These are phyloP conservation scores for Solanum phureja DNA, from an alignment of 257 asterid species.

Conservation along the genomic window DNA sequence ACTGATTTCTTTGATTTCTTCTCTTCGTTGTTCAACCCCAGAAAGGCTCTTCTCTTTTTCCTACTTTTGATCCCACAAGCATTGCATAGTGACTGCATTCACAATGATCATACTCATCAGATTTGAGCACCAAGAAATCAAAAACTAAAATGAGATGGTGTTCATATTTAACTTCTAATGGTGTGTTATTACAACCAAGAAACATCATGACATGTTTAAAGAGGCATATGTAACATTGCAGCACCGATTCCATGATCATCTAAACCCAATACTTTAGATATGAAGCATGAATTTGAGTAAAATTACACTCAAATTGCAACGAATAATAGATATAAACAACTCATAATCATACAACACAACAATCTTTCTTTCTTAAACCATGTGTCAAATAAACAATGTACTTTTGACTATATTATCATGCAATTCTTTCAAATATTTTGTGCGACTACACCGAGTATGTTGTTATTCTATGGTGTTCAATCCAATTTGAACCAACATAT, in stretches of 20 bases:
- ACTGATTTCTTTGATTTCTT: conserved; percentile 53
- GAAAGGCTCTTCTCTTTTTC: conserved; percentile 74
- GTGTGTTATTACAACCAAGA: background rate
- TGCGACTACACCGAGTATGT: background rate
- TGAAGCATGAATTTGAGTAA: background rate
- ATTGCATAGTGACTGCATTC: conserved; percentile 80
- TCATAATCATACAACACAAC: background rate
- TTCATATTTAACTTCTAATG: too few relatives aligned
- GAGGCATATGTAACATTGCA: background rate
- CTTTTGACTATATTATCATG: background rate
- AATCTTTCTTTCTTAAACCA: background rate
- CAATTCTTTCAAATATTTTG: background rate
- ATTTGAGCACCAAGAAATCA: background rate
- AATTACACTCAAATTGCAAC: background rate
- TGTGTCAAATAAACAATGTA: background rate
- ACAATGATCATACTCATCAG: background rate
- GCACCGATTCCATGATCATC: background rate
- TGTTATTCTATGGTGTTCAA: background rate
- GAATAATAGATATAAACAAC: background rate
- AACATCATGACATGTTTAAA: background rate
- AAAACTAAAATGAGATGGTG: background rate
- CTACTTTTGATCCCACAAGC: conserved; percentile 98
- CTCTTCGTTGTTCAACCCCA: conserved; percentile 67
- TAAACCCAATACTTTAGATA: background rate
- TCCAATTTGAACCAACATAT: background rate